Base-by-base conservation (phyloP, 2,329 filamentous ascomycete genomes). In the Penicillium sp. region DNA sequence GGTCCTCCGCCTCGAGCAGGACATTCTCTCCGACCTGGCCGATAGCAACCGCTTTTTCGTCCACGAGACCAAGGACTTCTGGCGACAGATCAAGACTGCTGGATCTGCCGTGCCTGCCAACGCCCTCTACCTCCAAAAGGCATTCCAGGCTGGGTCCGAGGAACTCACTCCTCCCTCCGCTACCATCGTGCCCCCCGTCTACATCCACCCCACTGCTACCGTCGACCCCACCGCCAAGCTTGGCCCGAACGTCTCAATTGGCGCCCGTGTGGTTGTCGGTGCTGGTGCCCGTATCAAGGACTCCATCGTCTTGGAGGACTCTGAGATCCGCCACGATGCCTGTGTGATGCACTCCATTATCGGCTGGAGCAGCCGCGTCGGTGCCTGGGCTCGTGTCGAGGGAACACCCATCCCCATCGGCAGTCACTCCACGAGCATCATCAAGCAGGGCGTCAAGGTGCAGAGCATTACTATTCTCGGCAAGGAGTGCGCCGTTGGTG, bases 11-110 rank as follows among this genome's bases (percentile, higher is more conserved):
- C 85, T 99, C 58, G 95, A 99, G 81, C 95, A 98, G 81, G 95
- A 99, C 75, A 96, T 98, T 54, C 85, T 99, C 60, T 90, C 92
- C 54, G 94, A 98, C 73, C 88, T 98, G 72, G 94, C 95, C 62
- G 95, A 98, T 79, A 96, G 87, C 85, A 95, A 96, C 81, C 91
- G 95, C 77, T 99, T 99, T 83, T 98, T 92, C 79, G 95, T 98
- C 35, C 90, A 96, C 77, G 95, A 99, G 82, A 98, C 94, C 67
- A 96, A 96, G 82, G 95, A 98, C 77, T 99, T 99, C 79, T 99
- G 95, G 95, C 92, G 95, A 70, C 95, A 99, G 83, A 98, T 99
- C 86, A 99, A 99, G 86, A 97, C 95, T 1, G 95, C 95, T 61
- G 95, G 95, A 61, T 98, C 94, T 5, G 95, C 95, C 52, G 92